phyloP scores from a whole-genome alignment of 768 basidiomycete species.

The Rubroboletus pulcherrimus region DNA sequence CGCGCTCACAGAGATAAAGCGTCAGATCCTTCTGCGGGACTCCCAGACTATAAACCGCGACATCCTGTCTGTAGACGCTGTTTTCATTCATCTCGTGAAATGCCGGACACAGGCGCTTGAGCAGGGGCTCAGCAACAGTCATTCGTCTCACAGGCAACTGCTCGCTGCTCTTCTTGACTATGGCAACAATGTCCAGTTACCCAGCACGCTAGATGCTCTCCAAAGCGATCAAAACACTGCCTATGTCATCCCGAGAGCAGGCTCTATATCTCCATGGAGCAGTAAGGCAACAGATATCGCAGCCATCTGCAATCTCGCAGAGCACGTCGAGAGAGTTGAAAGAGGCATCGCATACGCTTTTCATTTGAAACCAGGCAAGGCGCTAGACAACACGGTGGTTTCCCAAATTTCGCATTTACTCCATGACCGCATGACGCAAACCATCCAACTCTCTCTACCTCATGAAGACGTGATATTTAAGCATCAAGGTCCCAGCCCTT shows the following conservation, averaged over 20 bases:
- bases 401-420: constrained; percentile 62
- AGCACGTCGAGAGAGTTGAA: constrained; percentile 76
- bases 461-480: constrained; percentile 53
- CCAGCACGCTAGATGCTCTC: constrained; percentile 38
- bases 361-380: constrained; percentile 38
- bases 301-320: constrained; percentile 74
- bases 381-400: constrained; percentile 46
- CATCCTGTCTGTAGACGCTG: constrained; percentile 69
- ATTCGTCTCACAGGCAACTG: constrained; percentile 45
- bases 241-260: constrained; percentile 79
- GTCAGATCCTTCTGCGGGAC: constrained; percentile 56
- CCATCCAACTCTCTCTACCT: constrained; percentile 58
- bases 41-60: constrained; percentile 52
- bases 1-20: constrained; percentile 66
- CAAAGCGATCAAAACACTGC: constrained; percentile 41
- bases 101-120: constrained; percentile 45
- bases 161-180: constrained; percentile 77
- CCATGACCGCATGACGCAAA: constrained; percentile 97
- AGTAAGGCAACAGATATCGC: constrained; percentile 98
- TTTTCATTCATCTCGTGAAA: constrained; percentile 85
- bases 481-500: constrained; percentile 60
- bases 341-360: constrained; percentile 75
- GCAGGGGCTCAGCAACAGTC: constrained; percentile 40
- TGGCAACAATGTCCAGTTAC: constrained; percentile 67
- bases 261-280: constrained; percentile 98